phyloP scores from a whole-genome alignment of 495 filamentous ascomycete species.

The Aeminium ludgeri region DNA sequence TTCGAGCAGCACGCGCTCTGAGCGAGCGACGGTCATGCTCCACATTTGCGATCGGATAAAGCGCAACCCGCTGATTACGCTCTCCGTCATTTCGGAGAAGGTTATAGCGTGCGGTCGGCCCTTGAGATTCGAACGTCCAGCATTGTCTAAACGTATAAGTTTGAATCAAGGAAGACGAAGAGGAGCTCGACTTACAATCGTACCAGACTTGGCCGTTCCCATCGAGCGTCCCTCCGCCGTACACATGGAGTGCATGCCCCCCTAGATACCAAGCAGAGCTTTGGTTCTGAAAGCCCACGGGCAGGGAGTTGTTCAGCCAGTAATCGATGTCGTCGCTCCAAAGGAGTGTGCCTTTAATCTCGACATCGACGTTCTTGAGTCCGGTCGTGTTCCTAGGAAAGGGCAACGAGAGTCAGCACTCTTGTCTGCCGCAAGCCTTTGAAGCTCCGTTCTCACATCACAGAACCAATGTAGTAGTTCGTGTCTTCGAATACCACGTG shows the following conservation, averaged over 20 bases:
- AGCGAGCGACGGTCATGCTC: conserved; percentile 25
- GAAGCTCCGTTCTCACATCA: no score
- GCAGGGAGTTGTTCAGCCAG: conserved; percentile 29
- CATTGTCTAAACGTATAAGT: neutral
- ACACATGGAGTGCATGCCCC: conserved; percentile 25
- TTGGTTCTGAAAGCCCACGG: conserved; percentile 31
- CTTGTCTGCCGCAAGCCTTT: no score
- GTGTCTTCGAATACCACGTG: conserved; percentile 24
- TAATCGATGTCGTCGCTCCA: conserved; percentile 30
- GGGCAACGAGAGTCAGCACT: conserved; percentile 29
- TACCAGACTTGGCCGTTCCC: conserved; percentile 35
- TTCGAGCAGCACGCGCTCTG: conserved; percentile 23
- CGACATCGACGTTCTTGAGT: conserved; percentile 26
- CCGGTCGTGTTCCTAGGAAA: conserved; percentile 31
- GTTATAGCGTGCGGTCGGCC: conserved; percentile 30
- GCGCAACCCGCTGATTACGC: conserved; percentile 20
- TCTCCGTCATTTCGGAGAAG: conserved; percentile 24
- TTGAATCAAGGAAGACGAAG: neutral
- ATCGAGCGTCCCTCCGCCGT: conserved; percentile 29
- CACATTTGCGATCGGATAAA: conserved; percentile 33
- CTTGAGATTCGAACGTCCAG: conserved; percentile 25
- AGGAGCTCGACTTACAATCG: conserved; percentile 10
- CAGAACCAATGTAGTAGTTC: neutral
- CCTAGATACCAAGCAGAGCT: conserved; percentile 30
- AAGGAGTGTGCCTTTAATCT: conserved; percentile 21